A percentile compares a stretch with the other conserved stretches of the same genome.
phyloP scores from a whole-genome alignment of 768 basidiomycete genomes.

The Russula earlei region DNA sequence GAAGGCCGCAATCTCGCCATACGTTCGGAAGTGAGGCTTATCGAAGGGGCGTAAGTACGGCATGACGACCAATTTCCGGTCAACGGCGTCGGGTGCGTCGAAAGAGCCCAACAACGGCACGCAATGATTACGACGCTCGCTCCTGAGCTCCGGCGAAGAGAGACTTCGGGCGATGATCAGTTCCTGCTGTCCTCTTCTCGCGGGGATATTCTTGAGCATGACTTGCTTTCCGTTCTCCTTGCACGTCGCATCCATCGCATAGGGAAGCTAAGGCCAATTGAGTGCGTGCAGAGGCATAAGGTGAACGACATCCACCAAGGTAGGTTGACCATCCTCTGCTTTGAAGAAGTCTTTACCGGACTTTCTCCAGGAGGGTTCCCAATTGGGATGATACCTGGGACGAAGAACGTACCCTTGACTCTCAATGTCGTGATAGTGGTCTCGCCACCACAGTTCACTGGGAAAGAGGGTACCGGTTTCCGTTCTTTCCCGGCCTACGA shows the following conservation, averaged over 20 bases:
- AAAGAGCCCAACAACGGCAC: not conserved
- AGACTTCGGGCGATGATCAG: not conserved
- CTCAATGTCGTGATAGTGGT: too few species aligned
- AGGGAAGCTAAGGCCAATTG: not conserved
- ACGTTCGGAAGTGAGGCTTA: conserved; percentile 14
- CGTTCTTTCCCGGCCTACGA: too few species aligned
- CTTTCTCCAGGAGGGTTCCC: too few species aligned
- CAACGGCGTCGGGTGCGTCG: not conserved
- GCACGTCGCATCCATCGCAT: not conserved
- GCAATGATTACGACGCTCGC: conserved; percentile 16
- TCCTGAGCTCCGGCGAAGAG: conserved; percentile 17
- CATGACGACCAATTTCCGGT: not conserved
- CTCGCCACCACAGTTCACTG: too few species aligned
- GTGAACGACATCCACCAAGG: not conserved
- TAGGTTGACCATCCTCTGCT: not conserved
- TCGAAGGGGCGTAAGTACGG: conserved; percentile 22
- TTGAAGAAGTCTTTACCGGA: not conserved
- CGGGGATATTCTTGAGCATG: conserved; percentile 2
- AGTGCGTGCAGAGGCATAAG: not conserved
- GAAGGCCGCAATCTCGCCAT: not conserved
- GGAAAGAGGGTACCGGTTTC: too few species aligned
- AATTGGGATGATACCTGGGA: too few species aligned
- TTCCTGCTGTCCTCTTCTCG: not conserved
- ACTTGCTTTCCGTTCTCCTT: not conserved
- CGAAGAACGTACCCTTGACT: too few species aligned